Evolutionary conservation across 345 rosid genomes (phyloP).

Genomic region (Atalantia buxifolia): DNA sequence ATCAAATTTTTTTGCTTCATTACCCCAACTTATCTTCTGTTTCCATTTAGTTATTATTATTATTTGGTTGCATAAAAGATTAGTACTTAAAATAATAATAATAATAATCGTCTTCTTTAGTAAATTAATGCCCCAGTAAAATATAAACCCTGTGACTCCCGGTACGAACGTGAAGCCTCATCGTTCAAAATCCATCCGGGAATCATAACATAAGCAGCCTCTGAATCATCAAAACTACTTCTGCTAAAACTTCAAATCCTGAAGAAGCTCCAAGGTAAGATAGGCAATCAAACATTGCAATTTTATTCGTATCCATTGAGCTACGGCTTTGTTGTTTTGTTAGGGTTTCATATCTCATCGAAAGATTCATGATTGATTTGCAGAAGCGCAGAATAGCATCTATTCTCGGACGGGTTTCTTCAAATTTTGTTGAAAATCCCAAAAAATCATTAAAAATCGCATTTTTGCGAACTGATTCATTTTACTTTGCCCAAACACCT

Average conservation of each 20-base stretch:
- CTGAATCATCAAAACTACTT: neutral
- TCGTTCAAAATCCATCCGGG: neutral
- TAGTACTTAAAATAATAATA: no score
- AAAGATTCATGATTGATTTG: conserved; percentile 33
- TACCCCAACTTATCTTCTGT: no score
- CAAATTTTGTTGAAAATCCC: conserved; percentile 26
- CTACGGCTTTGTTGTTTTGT: neutral
- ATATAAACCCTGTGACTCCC: no score
- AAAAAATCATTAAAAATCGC: conserved; percentile 18
- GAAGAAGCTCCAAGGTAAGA: neutral
- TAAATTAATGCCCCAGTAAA: no score
- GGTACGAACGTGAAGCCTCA: no score
- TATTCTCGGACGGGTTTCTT: conserved; percentile 47
- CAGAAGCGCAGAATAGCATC: conserved; percentile 34
- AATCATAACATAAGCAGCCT: no score
- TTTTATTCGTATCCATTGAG: neutral
- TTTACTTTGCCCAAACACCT: conserved; percentile 31
- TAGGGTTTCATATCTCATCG: neutral
- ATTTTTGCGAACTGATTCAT: conserved; percentile 19
- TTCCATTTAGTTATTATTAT: no score
- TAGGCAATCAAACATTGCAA: neutral
- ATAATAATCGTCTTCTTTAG: no score
- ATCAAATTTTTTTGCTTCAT: no score
- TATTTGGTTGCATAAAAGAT: no score
- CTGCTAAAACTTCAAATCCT: neutral